Percentiles rank a stretch among this genome's conserved stretches.
These are phyloP conservation scores for Ramularia collo-cygni DNA, from an alignment of 2,329 filamentous ascomycete genomes.

Conservation along the genomic window DNA sequence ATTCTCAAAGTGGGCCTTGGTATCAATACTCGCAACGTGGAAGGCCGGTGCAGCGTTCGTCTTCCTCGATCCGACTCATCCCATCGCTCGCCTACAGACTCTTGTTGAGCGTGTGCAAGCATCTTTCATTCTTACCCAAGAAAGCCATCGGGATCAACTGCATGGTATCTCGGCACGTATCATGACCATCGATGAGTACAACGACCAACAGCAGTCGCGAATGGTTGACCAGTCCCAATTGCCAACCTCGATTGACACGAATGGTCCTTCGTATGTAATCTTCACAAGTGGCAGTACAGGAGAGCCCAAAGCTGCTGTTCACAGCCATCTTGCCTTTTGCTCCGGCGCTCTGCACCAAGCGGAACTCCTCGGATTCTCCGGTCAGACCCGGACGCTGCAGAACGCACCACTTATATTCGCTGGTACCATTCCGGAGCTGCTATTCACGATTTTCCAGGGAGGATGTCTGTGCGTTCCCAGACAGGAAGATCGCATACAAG, in stretches of 20 bases:
- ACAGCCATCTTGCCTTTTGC: background rate
- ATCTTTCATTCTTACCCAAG: background rate
- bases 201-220: background rate
- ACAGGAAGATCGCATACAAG: background rate
- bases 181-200: slow-evolving; percentile 1
- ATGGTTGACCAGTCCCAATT: background rate
- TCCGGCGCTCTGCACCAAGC: background rate
- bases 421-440: background rate
- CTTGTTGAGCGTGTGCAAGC: background rate
- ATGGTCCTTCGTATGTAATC: slow-evolving; percentile 9
- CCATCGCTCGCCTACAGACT: slow-evolving; percentile 4
- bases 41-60: slow-evolving; percentile 33
- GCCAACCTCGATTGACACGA: slow-evolving; percentile 1
- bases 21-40: slow-evolving; percentile 33
- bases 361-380: background rate
- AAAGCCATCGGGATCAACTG: slow-evolving; percentile 1
- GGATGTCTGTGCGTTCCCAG: background rate
- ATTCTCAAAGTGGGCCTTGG: slow-evolving; percentile 31
- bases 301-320: slow-evolving; percentile 13
- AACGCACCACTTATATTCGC: background rate
- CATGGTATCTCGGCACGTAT: background rate
- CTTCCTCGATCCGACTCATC: slow-evolving; percentile 32
- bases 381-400: background rate
- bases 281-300: slow-evolving; percentile 22
- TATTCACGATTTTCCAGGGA: background rate